Conservation (phyloP, 164 flowering plant species). For the Vitis labrusca region DNA sequence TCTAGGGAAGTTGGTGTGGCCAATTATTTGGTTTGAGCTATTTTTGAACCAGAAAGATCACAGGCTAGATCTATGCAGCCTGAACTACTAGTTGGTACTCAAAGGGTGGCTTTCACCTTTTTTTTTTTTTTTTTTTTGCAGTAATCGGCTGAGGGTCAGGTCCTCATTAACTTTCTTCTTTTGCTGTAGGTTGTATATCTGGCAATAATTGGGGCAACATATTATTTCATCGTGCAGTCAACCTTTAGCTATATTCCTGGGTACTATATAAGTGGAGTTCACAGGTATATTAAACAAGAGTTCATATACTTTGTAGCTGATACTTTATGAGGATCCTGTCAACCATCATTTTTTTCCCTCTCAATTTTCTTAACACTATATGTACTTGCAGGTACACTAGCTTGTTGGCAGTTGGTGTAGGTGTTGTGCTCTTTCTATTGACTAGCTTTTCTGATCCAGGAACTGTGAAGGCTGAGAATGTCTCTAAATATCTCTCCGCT, state of each 20-base stretch:
- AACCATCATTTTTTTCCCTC: neutral
- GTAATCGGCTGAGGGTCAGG: neutral
- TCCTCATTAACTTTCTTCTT: neutral
- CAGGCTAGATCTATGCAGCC: too few relatives aligned
- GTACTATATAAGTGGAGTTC: conserved; percentile 68
- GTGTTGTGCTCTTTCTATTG: conserved; percentile 77
- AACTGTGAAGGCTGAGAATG: conserved; percentile 74
- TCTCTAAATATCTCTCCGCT: conserved; percentile 61
- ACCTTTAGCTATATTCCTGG: conserved; percentile 84
- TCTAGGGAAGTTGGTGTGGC: too few relatives aligned
- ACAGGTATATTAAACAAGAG: conserved; percentile 49
- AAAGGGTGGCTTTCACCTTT: too few relatives aligned
- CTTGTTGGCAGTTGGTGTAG: conserved; percentile 78
- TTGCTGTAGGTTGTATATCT: conserved; percentile 64
- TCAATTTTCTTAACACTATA: neutral
- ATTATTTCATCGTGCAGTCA: conserved; percentile 53
- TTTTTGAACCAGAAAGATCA: too few relatives aligned
- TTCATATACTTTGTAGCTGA: neutral
- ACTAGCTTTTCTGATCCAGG: conserved; percentile 99
- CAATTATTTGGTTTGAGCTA: too few relatives aligned
- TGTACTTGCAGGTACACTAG: conserved; percentile 75
- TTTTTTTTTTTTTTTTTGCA: neutral
- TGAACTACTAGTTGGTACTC: too few relatives aligned
- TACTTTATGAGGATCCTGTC: neutral
- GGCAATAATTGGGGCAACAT: conserved; percentile 72